Evolutionary conservation across 2,329 filamentous ascomycete genomes (phyloP).

Genomic region (Pseudofabraea citricarpa): DNA sequence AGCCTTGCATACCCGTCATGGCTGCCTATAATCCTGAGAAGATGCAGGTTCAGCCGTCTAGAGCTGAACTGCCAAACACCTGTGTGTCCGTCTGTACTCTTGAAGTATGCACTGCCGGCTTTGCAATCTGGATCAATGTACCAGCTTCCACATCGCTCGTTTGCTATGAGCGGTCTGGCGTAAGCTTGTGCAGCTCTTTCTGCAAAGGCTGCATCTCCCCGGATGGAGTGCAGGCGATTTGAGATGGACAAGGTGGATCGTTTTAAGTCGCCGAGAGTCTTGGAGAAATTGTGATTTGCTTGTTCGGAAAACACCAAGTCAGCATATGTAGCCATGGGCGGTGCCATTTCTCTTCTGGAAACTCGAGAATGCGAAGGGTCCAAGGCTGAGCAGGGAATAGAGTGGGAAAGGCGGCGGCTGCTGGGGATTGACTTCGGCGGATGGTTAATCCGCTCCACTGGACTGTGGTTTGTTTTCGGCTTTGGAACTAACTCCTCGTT

Average conservation of each 20-base stretch:
- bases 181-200: conserved; percentile 49
- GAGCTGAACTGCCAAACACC: conserved; percentile 89
- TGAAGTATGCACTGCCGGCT: conserved; percentile 82
- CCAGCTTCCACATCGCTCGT: conserved; percentile 95
- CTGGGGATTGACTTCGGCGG: too few species aligned
- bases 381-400: too few species aligned
- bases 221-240: conserved; percentile 79
- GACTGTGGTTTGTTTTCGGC: too few species aligned
- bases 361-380: too few species aligned
- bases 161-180: conserved; percentile 72
- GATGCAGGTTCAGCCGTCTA: conserved; percentile 76
- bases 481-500: too few species aligned
- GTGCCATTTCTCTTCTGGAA: too few species aligned
- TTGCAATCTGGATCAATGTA: conserved; percentile 69
- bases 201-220: conserved; percentile 72
- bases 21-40: conserved; percentile 63
- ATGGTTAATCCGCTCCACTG: too few species aligned
- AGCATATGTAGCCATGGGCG: too few species aligned
- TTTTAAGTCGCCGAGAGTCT: conserved; percentile 66
- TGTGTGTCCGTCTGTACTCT: conserved; percentile 93
- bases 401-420: too few species aligned
- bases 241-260: conserved; percentile 71
- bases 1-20: conserved; percentile 57
- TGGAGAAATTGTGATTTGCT: conserved; percentile 60
- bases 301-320: conserved; percentile 37